A percentile compares a stretch with the other conserved stretches of the same genome.
Conservation (phyloP, 2,329 filamentous ascomycete genomes). For the Metarhizium humberi region DNA sequence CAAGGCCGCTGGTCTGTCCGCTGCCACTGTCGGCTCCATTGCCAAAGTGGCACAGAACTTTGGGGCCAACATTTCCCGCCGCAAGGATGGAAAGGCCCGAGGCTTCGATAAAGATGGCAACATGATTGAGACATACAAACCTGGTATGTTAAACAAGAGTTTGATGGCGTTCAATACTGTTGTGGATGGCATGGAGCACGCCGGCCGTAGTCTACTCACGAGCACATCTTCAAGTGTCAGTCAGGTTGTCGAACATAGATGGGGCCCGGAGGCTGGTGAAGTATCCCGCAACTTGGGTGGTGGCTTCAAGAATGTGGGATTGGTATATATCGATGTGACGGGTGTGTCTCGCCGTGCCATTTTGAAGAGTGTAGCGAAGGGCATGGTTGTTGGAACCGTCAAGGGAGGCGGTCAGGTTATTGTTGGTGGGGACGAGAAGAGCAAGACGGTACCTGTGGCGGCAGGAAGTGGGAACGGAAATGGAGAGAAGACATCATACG, state of each 20-base stretch:
- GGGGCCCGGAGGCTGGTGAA: conserved; percentile 75
- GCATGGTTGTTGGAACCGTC: conserved; percentile 83
- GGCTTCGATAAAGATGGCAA: conserved; percentile 64
- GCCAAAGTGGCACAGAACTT: conserved; percentile 81
- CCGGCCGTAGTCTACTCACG: conserved; percentile 67
- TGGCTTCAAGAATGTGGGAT: conserved; percentile 88
- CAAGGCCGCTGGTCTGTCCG: conserved; percentile 67
- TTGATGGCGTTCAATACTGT: conserved; percentile 95
- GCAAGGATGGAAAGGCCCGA: conserved; percentile 42
- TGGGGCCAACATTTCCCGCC: conserved; percentile 58
- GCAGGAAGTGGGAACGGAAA: conserved; percentile 14
- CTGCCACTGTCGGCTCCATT: conserved; percentile 80
- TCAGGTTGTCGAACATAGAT: conserved; percentile 80
- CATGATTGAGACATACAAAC: conserved; percentile 61
- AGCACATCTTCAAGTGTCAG: conserved; percentile 71
- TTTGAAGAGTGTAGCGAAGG: conserved; percentile 90
- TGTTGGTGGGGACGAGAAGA: conserved; percentile 54
- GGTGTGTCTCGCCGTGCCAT: conserved; percentile 85
- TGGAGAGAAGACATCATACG: conserved; percentile 16
- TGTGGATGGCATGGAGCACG: conserved; percentile 85
- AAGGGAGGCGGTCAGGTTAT: conserved; percentile 64
- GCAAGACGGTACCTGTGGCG: conserved; percentile 12
- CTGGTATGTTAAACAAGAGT: conserved; percentile 87
- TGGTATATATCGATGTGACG: conserved; percentile 95
- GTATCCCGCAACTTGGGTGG: conserved; percentile 68